Evolutionary conservation across 2,329 filamentous ascomycete species (phyloP).

Genomic region (Pyricularia grisea): DNA sequence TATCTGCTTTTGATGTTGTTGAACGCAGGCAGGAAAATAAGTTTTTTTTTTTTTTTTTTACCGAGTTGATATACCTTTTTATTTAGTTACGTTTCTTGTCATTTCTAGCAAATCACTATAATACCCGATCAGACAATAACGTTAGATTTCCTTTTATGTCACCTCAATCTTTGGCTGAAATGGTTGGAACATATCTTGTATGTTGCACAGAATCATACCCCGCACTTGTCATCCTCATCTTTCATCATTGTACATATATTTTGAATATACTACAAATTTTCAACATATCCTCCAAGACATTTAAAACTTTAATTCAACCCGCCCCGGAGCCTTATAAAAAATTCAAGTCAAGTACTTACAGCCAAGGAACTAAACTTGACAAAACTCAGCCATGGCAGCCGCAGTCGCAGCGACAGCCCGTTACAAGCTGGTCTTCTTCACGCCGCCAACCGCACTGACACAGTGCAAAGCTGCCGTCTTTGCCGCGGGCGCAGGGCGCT

Average conservation of each 20-base stretch:
- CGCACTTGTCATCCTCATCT: not conserved
- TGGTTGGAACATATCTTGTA: not conserved
- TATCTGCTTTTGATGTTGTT: not conserved
- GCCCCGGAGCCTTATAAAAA: not conserved
- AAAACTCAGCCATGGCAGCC: not conserved
- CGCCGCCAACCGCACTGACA: conserved; percentile 31
- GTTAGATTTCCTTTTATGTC: not conserved
- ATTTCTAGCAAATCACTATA: not conserved
- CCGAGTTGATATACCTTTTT: not conserved
- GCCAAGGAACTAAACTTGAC: not conserved
- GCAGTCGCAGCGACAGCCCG: conserved; percentile 5
- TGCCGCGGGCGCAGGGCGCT: conserved; percentile 45
- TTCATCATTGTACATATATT: not conserved
- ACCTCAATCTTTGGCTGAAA: too few relatives aligned
- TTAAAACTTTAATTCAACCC: not conserved
- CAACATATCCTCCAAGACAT: not conserved
- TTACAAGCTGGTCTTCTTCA: conserved; percentile 38
- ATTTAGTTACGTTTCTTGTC: not conserved
- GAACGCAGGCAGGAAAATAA: not conserved
- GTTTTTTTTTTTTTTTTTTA: not conserved
- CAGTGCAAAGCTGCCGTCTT: conserved; percentile 47
- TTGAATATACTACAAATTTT: not conserved
- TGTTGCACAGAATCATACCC: not conserved
- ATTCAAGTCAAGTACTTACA: not conserved
- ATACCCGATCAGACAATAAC: not conserved